Percentiles rank a stretch among this genome's conserved stretches.
These are phyloP conservation scores for Thuja plicata DNA, from an alignment of 83 land plant genomes.

Conservation along the genomic window DNA sequence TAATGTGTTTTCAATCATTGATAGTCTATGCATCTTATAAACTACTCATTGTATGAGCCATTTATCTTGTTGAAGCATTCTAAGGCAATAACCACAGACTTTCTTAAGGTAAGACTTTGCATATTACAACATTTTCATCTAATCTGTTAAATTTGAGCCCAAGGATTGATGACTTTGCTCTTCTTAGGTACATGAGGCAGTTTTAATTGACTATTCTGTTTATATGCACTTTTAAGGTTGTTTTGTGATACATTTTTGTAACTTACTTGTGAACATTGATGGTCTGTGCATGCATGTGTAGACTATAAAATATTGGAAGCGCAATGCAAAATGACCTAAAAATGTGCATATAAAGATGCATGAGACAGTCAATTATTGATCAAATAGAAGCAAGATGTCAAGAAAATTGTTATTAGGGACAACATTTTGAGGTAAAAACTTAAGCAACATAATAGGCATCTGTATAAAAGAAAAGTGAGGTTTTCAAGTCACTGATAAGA, in stretches of 20 bases:
- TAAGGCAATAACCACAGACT: neutral
- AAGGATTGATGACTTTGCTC: neutral
- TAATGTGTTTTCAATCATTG: no score
- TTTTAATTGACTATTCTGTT: neutral
- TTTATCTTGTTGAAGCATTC: neutral
- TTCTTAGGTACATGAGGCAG: neutral
- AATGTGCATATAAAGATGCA: neutral
- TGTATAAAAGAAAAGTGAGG: no score
- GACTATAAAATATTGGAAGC: no score
- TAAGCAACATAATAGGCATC: neutral
- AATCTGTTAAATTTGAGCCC: neutral
- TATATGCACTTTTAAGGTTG: no score
- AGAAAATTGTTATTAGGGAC: neutral
- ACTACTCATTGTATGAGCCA: neutral
- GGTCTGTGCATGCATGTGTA: no score
- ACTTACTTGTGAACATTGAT: no score
- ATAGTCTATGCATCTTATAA: no score
- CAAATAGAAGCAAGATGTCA: neutral
- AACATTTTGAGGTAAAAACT: neutral
- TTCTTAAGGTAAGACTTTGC: neutral
- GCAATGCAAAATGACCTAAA: neutral
- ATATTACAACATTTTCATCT: neutral
- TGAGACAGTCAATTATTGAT: neutral
- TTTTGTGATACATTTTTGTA: no score
- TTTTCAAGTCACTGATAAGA: no score